phyloP scores from a whole-genome alignment of 768 basidiomycete species.

The Lactarius indigo region DNA sequence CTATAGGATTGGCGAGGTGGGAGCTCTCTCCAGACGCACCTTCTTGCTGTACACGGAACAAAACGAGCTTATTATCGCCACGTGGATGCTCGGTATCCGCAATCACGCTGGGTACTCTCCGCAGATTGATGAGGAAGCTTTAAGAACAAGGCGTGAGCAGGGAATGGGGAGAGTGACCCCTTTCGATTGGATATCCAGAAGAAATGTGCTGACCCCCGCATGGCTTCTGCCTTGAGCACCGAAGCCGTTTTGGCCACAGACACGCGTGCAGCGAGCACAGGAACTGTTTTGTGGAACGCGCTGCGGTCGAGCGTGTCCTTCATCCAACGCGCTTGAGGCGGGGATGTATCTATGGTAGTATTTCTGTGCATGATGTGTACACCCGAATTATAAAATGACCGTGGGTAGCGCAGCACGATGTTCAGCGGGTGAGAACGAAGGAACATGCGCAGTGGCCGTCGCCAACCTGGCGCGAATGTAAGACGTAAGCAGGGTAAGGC shows the following conservation, averaged over 20 bases:
- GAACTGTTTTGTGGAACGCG: conserved; percentile 61
- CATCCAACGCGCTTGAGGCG: conserved; percentile 51
- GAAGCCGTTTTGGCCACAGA: conserved; percentile 51
- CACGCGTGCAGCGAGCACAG: conserved; percentile 66
- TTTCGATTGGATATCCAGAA: neutral
- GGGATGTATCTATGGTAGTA: conserved; percentile 32
- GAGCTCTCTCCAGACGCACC: conserved; percentile 39
- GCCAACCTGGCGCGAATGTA: neutral
- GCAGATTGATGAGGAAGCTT: conserved; percentile 64
- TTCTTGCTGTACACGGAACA: conserved; percentile 60
- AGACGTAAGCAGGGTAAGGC: neutral
- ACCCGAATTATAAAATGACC: neutral
- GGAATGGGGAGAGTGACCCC: neutral
- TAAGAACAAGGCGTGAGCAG: neutral
- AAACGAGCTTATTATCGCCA: conserved; percentile 52
- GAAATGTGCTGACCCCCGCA: conserved; percentile 48
- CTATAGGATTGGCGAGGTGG: neutral
- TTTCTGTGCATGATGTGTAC: conserved; percentile 7
- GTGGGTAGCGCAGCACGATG: neutral
- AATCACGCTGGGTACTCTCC: conserved; percentile 61
- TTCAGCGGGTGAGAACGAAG: neutral
- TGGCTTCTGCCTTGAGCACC: conserved; percentile 52
- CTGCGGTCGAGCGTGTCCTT: conserved; percentile 53
- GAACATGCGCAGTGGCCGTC: conserved; percentile 2
- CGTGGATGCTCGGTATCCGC: conserved; percentile 46